Base-by-base conservation (phyloP, 768 basidiomycete species). In the Amanita rubescens region DNA sequence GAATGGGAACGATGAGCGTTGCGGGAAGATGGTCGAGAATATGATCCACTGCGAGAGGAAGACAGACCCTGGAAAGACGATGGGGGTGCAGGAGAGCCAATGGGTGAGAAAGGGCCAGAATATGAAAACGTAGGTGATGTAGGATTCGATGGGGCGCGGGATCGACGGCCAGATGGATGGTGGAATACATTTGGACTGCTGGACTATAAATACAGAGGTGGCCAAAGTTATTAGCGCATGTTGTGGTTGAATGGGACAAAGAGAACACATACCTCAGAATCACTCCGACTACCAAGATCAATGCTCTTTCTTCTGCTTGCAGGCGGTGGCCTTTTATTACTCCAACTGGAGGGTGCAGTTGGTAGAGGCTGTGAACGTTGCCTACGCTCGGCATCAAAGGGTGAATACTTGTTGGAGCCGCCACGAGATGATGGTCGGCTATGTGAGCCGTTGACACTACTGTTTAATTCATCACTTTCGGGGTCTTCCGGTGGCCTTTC, bases 261-360 rank as follows among this genome's bases (percentile, higher is more conserved):
- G 38, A 22, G 19, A 46, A 44, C 35, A 58, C 78, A 48, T 39
- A 88, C 89, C 75, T 92, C 90, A 2, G 83, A 82, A 59, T 92
- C 90, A 60, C 89, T 90, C 25, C 75, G 70, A 55, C 75, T 77
- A n/a, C 85, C 84, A 9, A 85, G 87, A 59, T 87, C 79, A 56
- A 50, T 39, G 24, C 89, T 90, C 69, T 77, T 87, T 50, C 87
- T 72, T 51, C 90, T 75, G 43, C 75, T 69, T 5, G 84, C 82
- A 12, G 87, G 87, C 14, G 73, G 69, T 3, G 86, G 87, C 3
- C 85, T 79, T 57, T 80, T 84, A 17, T 11, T 53, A 25, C 77
- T 63, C 85, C 88, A 90, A 59, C 85, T 90, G 2, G 89, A 89
- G 0, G 90, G 90, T 1, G 85, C 80, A 51, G 65, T 70, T 3